Evolutionary conservation across 2,329 filamentous ascomycete genomes (phyloP), one percentile per base, ranked within the genome.

Genomic region (Aspergillus thermomutatus): DNA sequence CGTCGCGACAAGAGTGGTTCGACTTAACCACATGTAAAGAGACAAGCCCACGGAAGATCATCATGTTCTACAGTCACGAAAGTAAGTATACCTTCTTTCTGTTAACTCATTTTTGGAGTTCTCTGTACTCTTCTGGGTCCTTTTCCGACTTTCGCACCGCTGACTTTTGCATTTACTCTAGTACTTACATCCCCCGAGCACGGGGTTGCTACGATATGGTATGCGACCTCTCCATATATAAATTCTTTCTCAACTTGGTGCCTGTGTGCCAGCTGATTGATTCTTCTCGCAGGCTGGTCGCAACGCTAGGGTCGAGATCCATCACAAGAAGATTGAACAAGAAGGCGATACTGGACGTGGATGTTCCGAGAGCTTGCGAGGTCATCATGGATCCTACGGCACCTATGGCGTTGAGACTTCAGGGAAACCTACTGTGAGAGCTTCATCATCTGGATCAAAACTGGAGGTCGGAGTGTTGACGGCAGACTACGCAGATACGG

Each of bases 21-120:
- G 17, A 17, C 31, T 17, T 37, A 7, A n/a, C 14, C 31, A 37
- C 5, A 37, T 37, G 3, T 34, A 6, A 17, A 37, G 17, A 37
- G 14, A 17, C 31, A 37, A 37, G 14, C 14, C 31, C 14, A 37
- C 31, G 5, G 4, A 23, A 10, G 23, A 26, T 23, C 43, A 14
- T 58, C 57, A 97, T 97, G 92, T 97, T 97, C 72, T 97, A 96
- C 78, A 95, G 90, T 67, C 91, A 96, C 77, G 92, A 97, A 76
- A 91, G 93, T 94, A 79, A 70, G 87, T 75, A 19, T 75, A 19
- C 26, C 3, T 11, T 27, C 34, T 34, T 27, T 31, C 21, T n/a
- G 14, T 17, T n/a, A 11, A 19, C 14, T 21, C 19, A 4, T 9
- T 27, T 48, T 2, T 37, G 6, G 31, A 21, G 21, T 14, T 2